Evolutionary conservation across 441 rosid species (phyloP), one percentile per base, ranked within the genome.

Genomic region (Hypseocharis bilobata): DNA sequence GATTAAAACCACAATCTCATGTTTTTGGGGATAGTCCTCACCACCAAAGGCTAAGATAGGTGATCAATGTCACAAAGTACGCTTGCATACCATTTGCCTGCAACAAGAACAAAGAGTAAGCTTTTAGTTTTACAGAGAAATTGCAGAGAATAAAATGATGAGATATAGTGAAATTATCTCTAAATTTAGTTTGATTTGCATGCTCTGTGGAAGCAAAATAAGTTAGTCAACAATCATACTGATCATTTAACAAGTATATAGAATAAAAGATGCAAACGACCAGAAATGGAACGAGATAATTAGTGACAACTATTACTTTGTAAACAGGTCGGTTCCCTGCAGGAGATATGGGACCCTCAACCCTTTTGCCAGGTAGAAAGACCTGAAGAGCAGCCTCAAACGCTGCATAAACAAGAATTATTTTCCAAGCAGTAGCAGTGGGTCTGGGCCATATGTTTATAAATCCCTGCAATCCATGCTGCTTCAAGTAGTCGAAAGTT

Each of bases 361-460:
- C 92, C 36, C 80, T 84, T 75, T 88, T 83, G n/a, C 97, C 97
- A 49, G 99, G 97, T 27, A 93, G 77, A 68, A 91, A 79, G 62
- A 91, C 82, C 85, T 88, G 99, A 77, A 93, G 93, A 8, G 83
- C 84, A 11, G 99, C 97, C 77, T 93, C 93, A 76, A 88, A 93
- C 0, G 84, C 89, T 10, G 83, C 96, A 70, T 86, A 91, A 73
- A 78, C 77, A 38, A 83, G 85, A 20, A 93, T 86, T 11, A 91
- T 76, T 56, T 86, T 85, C 84, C 91, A 86, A 51, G 96, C 89
- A 14, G 73, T 70, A 4, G 77, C 76, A 62, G 87, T 83, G 0
- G 99, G 96, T 78, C 69, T 83, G 25, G 97, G 99, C 90, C 97
- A 93, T 67, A 87, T 79, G 70, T 73, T 63, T 44, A 86, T 19